Conservation (phyloP, 805 yeast genomes). For the Nakazawaea sp. region DNA sequence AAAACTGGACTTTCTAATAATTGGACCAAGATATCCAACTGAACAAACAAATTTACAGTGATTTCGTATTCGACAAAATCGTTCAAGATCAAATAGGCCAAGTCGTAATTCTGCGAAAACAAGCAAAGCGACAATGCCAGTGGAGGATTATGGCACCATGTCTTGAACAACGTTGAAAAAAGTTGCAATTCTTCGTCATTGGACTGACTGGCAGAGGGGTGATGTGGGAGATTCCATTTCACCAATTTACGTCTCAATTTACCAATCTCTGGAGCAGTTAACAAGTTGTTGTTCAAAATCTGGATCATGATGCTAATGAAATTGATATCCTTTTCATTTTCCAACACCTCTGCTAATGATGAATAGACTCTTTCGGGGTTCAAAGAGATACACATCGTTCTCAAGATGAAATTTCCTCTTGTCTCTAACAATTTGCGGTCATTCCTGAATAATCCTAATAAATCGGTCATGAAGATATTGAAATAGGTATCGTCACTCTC, state of each 20-base stretch:
- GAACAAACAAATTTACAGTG: conserved; percentile 71
- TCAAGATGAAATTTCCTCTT: conserved; percentile 75
- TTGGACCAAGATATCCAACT: conserved; percentile 85
- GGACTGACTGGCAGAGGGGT: conserved; percentile 5
- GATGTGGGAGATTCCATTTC: conserved; percentile 13
- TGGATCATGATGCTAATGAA: conserved; percentile 81
- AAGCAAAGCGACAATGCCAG: conserved; percentile 83
- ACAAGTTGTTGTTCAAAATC: conserved; percentile 75
- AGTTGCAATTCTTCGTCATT: conserved; percentile 52
- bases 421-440: conserved; percentile 62
- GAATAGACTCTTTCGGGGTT: conserved; percentile 80
- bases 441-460: conserved; percentile 60
- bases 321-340: conserved; percentile 50
- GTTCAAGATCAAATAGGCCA: conserved; percentile 77
- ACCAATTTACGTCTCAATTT: conserved; percentile 60
- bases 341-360: conserved; percentile 70
- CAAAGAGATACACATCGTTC: conserved; percentile 76
- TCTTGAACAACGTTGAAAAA: conserved; percentile 70
- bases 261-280: conserved; percentile 78
- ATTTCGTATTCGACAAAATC: conserved; percentile 79
- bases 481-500: conserved; percentile 73
- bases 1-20: conserved; percentile 89
- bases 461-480: conserved; percentile 63
- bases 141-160: conserved; percentile 91
- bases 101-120: conserved; percentile 80